Base-by-base conservation (phyloP, 352 stramenopile species). In the Phytophthora foliorum region DNA sequence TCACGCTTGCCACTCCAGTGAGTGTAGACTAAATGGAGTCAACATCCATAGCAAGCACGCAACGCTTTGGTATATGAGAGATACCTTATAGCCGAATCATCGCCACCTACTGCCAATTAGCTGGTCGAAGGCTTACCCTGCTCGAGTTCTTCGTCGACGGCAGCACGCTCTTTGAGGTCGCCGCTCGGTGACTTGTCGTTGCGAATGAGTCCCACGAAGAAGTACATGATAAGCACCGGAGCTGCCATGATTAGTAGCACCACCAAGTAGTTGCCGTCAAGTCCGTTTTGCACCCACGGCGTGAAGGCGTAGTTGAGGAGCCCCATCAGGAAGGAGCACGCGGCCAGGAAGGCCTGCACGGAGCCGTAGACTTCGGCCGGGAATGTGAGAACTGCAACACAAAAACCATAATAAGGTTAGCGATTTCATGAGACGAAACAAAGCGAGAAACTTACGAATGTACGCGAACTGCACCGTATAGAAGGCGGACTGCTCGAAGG, bases 401-500 rank as follows among this genome's bases (percentile, higher is more conserved):
- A 53, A 69, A 27, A 22, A 45, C 63, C n/a, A n/a, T n/a, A n/a
- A n/a, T n/a, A 51, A 62, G n/a, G 36, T 49, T 14, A 59, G 22
- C 21, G 4, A n/a, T n/a, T n/a, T n/a, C n/a, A 3, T 22, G 17
- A 45, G 34, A 41, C 5, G 6, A 24, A 39, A 27, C 9, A 10
- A 25, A 14, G 22, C 25, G 8, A 34, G 13, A 17, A 53, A 64
- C 45, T 45, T 48, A 58, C 53, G 53, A 62, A 83, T 75, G 61
- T 83, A 83, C 16, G 74, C 54, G 48, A 82, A 83, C 59, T 86
- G 75, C 29, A 83, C 69, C 56, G 67, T 74, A 56, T 82, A 83
- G 59, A 80, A 78, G 16, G 60, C 62, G 6, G 72, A 63, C 51
- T 83, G 72, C 17, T 75, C 74, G 27, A 85, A 72, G 6, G 63